phyloP scores from a whole-genome alignment of 768 basidiomycete species.

The Trametes sanguinea region DNA sequence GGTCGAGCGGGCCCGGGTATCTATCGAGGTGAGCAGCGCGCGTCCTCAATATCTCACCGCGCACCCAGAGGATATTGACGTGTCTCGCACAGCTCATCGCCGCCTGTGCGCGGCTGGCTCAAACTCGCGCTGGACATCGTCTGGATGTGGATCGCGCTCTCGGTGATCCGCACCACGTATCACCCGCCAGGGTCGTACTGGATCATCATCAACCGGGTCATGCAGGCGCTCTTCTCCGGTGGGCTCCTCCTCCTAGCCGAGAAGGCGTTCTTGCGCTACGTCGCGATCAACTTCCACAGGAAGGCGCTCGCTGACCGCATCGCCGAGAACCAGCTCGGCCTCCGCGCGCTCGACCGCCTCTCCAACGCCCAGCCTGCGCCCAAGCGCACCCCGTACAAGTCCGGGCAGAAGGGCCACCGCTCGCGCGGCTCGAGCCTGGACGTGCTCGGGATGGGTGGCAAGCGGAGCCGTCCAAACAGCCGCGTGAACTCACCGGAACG shows the following conservation, averaged over 20 bases:
- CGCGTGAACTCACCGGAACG: slow-evolving; percentile 2
- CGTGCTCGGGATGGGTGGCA: slow-evolving; percentile 17
- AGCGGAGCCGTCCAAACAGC: slow-evolving; percentile 2
- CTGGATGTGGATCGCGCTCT: slow-evolving; percentile 77
- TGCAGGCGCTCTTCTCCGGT: slow-evolving; percentile 62
- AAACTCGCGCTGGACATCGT: slow-evolving; percentile 66
- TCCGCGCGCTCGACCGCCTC: slow-evolving; percentile 69
- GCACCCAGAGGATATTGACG: background rate
- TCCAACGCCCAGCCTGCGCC: slow-evolving; percentile 61
- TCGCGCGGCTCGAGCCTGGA: slow-evolving; percentile 23
- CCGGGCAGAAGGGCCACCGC: slow-evolving; percentile 45
- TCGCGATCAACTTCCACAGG: slow-evolving; percentile 81
- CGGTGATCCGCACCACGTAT: slow-evolving; percentile 57
- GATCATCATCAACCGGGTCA: slow-evolving; percentile 65
- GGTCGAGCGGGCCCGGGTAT: slow-evolving; percentile 65
- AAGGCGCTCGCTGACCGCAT: slow-evolving; percentile 75
- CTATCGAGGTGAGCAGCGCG: slow-evolving; percentile 56
- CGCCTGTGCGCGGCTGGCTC: slow-evolving; percentile 70
- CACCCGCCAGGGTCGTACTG: slow-evolving; percentile 68
- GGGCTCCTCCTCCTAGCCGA: slow-evolving; percentile 49
- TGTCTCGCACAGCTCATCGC: slow-evolving; percentile 50
- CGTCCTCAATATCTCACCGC: background rate
- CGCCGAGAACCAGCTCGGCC: slow-evolving; percentile 65
- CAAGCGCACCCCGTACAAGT: slow-evolving; percentile 41
- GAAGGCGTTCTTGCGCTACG: slow-evolving; percentile 67